These are phyloP conservation scores for Lepidium sativum DNA, from an alignment of 345 rosid genomes.

Conservation along the genomic window DNA sequence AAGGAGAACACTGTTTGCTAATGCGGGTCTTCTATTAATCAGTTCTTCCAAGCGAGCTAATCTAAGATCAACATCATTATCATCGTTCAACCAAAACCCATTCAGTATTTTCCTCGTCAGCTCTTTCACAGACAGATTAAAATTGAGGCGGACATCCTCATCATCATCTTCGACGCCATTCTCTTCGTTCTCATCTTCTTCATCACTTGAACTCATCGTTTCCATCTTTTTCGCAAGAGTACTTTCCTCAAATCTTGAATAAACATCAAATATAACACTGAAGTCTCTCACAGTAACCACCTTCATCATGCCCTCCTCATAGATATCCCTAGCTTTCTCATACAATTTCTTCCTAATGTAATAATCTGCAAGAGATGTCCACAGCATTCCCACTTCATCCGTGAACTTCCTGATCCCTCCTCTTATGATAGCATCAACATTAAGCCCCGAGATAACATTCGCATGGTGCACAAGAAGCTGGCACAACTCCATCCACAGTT, in stretches of 20 bases:
- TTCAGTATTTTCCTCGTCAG: slow-evolving; percentile 71
- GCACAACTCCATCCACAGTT: slow-evolving; percentile 88
- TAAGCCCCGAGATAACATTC: slow-evolving; percentile 70
- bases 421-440: slow-evolving; percentile 90
- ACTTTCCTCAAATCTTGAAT: slow-evolving; percentile 75
- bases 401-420: slow-evolving; percentile 96
- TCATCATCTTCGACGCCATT: slow-evolving; percentile 44
- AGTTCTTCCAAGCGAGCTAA: slow-evolving; percentile 72
- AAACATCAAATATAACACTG: slow-evolving; percentile 85
- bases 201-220: slow-evolving; percentile 52
- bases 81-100: slow-evolving; percentile 87
- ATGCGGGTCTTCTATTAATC: slow-evolving; percentile 78
- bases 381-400: slow-evolving; percentile 83
- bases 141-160: slow-evolving; percentile 64
- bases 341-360: slow-evolving; percentile 75
- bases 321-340: slow-evolving; percentile 89
- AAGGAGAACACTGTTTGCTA: slow-evolving; percentile 87
- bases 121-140: slow-evolving; percentile 41
- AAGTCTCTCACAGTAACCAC: slow-evolving; percentile 93
- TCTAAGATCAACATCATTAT: slow-evolving; percentile 77
- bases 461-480: slow-evolving; percentile 83
- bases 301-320: slow-evolving; percentile 94
- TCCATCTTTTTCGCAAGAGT: slow-evolving; percentile 70
- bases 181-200: slow-evolving; percentile 45
- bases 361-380: slow-evolving; percentile 97